phyloP scores from a whole-genome alignment of 2,329 filamentous ascomycete species.

The Meredithiella fracta region DNA sequence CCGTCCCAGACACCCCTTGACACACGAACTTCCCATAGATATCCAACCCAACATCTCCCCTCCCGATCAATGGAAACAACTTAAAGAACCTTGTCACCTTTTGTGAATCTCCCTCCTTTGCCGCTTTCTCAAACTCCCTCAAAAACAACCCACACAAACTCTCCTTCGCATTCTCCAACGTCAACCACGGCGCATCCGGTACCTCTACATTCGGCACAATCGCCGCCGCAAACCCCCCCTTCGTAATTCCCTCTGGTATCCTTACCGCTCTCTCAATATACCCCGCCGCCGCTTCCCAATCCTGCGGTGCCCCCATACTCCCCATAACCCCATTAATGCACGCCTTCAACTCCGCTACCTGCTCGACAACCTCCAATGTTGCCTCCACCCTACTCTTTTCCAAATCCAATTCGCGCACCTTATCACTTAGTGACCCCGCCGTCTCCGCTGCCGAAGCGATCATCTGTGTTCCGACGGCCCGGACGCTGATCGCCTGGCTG shows the following conservation, averaged over 20 bases:
- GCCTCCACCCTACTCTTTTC: conserved; percentile 86
- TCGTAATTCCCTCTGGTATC: conserved; percentile 63
- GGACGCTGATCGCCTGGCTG: conserved; percentile 67
- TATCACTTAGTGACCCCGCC: conserved; percentile 67
- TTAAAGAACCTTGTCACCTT: conserved; percentile 96
- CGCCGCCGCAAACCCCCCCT: conserved; percentile 72
- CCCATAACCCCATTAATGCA: conserved; percentile 89
- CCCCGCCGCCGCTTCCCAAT: conserved; percentile 91
- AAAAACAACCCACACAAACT: conserved; percentile 81
- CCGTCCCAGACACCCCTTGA: conserved; percentile 74
- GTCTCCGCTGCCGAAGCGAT: conserved; percentile 73
- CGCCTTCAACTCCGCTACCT: conserved; percentile 90
- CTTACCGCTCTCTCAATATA: conserved; percentile 73
- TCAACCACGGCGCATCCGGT: conserved; percentile 75
- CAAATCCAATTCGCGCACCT: conserved; percentile 73
- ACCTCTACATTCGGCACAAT: conserved; percentile 94
- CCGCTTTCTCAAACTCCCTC: conserved; percentile 86
- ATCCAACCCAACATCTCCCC: conserved; percentile 76
- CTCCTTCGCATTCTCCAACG: conserved; percentile 72
- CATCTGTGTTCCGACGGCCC: conserved; percentile 78
- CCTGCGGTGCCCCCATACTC: conserved; percentile 93
- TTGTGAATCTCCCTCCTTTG: conserved; percentile 68
- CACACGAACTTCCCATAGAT: conserved; percentile 95
- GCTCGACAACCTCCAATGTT: conserved; percentile 81
- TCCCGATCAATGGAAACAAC: conserved; percentile 82